A percentile compares a stretch with the other conserved stretches of the same genome.
Conservation (phyloP, 2,329 filamentous ascomycete genomes). For the Beauveria bassiana region DNA sequence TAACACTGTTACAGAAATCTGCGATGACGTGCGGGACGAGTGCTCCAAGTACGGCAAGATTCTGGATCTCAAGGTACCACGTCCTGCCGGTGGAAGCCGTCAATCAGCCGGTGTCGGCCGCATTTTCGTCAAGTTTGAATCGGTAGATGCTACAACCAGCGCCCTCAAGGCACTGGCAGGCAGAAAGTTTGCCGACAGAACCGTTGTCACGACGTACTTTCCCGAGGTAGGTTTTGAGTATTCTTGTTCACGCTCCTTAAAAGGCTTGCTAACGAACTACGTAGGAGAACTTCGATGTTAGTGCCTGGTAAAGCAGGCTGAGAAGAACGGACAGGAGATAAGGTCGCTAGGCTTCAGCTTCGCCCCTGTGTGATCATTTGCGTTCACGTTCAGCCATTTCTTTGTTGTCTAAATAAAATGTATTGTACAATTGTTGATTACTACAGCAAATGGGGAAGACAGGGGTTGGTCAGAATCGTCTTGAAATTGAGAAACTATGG, state of each 20-base stretch:
- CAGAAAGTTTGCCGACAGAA: constrained; percentile 91
- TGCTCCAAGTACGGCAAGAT: constrained; percentile 85
- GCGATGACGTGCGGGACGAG: constrained; percentile 88
- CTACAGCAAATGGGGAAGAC: constrained; percentile 1
- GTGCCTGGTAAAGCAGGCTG: constrained; percentile 61
- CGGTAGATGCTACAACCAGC: constrained; percentile 67
- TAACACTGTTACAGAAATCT: constrained; percentile 66
- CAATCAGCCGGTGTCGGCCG: constrained; percentile 89
- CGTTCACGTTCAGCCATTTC: neutral
- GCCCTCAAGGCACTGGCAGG: constrained; percentile 87
- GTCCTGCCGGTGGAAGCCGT: constrained; percentile 73
- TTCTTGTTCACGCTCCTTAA: neutral
- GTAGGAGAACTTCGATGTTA: constrained; percentile 89
- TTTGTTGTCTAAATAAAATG: constrained; percentile 9
- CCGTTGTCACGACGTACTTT: constrained; percentile 94
- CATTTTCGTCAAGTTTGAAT: constrained; percentile 93
- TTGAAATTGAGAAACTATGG: neutral
- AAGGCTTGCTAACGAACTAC: constrained; percentile 23
- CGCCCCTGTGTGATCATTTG: neutral
- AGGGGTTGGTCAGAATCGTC: neutral
- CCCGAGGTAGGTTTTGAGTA: constrained; percentile 58
- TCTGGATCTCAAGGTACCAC: constrained; percentile 83
- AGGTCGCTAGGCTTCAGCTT: neutral
- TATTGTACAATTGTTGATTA: constrained; percentile 5
- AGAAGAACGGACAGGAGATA: neutral